Evolutionary conservation across 2,329 filamentous ascomycete species (phyloP).

Genomic region (Fusarium metavorans): DNA sequence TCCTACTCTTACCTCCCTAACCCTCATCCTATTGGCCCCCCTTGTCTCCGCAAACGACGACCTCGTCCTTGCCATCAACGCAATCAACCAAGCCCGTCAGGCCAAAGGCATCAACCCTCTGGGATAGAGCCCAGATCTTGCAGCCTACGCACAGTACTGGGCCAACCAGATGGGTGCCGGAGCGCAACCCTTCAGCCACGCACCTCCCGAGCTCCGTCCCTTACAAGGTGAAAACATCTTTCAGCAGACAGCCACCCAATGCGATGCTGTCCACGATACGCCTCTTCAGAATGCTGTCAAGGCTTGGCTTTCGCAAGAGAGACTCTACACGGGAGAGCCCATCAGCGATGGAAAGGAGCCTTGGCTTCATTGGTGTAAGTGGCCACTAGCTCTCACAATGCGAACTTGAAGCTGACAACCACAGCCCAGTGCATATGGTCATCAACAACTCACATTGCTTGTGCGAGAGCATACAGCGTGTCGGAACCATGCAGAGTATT

Average conservation of each 20-base stretch:
- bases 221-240: conserved; percentile 52
- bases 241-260: conserved; percentile 46
- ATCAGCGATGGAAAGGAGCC: conserved; percentile 49
- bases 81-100: conserved; percentile 49
- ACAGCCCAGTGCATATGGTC: conserved; percentile 54
- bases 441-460: conserved; percentile 49
- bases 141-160: conserved; percentile 50
- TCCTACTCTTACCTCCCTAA: conserved; percentile 13
- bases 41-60: conserved; percentile 40
- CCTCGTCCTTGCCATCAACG: conserved; percentile 38
- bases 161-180: conserved; percentile 49
- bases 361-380: conserved; percentile 54
- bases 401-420: conserved; percentile 12
- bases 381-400: background rate
- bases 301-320: conserved; percentile 49
- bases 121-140: conserved; percentile 47
- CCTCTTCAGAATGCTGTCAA: conserved; percentile 47
- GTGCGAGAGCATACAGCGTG: conserved; percentile 48
- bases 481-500: conserved; percentile 49
- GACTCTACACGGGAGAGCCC: conserved; percentile 47
- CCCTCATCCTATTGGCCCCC: conserved; percentile 21
- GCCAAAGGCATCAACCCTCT: conserved; percentile 45
- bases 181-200: conserved; percentile 48
- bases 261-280: conserved; percentile 44
- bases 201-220: conserved; percentile 46